Evolutionary conservation across 2,329 filamentous ascomycete species (phyloP).

Genomic region (Aspergillus quadrilineatus): DNA sequence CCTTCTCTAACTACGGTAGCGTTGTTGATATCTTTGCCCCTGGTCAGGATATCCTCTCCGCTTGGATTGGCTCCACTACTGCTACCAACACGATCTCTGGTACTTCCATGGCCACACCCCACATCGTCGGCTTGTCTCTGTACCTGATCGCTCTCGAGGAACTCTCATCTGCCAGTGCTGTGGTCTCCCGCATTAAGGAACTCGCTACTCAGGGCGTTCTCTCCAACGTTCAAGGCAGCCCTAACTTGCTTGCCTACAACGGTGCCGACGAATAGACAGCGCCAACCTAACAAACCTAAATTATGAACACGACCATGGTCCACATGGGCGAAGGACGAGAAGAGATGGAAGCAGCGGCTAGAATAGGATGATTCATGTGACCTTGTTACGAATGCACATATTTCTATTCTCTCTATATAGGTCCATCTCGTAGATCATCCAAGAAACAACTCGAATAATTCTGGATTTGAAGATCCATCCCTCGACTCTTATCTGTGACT

Average conservation of each 20-base stretch:
- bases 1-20: constrained; percentile 43
- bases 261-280: constrained; percentile 16
- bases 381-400: constrained; percentile 13
- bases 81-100: constrained; percentile 47
- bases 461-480: neutral
- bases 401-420: constrained; percentile 5
- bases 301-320: neutral
- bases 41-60: constrained; percentile 52
- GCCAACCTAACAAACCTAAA: neutral
- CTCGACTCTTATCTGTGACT: neutral
- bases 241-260: constrained; percentile 32
- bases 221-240: constrained; percentile 25
- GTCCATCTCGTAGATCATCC: neutral
- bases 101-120: constrained; percentile 41
- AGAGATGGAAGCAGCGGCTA: neutral
- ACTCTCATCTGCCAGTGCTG: constrained; percentile 46
- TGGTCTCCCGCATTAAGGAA: constrained; percentile 52
- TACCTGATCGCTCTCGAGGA: constrained; percentile 54
- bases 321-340: neutral
- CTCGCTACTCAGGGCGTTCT: constrained; percentile 46
- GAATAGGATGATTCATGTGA: neutral
- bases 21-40: constrained; percentile 62
- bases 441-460: neutral
- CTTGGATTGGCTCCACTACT: constrained; percentile 51
- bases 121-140: constrained; percentile 56